Evolutionary conservation across 495 filamentous ascomycete species (phyloP), one percentile per base, ranked within the genome.

Genomic region (Pyrenopolyporus hunteri): DNA sequence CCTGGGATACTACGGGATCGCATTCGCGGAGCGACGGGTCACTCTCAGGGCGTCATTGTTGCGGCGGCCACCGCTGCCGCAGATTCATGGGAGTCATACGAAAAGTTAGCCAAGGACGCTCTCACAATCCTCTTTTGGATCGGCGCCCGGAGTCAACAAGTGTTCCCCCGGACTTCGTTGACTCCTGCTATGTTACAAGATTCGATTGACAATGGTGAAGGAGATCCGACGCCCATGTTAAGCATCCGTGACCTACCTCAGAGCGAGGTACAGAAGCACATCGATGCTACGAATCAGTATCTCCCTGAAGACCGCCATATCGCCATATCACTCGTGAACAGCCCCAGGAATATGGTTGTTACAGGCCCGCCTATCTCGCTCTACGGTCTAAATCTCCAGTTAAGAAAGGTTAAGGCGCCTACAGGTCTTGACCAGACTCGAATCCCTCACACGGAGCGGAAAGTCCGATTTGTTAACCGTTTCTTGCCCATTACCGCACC

Each of bases 41-140:
- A 99, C 74, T 99, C 95, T 1, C 95, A 99, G 70, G 95, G 95
- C 64, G 83, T 99, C 13, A 87, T 99, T 51, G 89, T 93, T 10
- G 94, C 95, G 10, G 93, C 93, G n/a, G 91, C 87, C 23, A 94
- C 95, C 46, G 89, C 95, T 3, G 88, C 92, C 2, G 88, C 91
- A 6, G 86, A 89, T 60, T 87, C 84, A 37, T 98, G 95, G 95
- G 90, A 95, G 57, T 89, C 88, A 1, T 98, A 95, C 66, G 83
- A 89, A 31, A 84, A 89, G 66, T 82, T 87, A 26, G 81, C 91
- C 28, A 88, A 82, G 46, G 83, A 89, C 67, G 89, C 93, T 1
- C 77, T 99, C 52, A 95, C 88, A 5, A 89, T 95, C 56, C 88
- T 99, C n/a, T 99, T 99, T 80, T 99, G 94, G 95, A 98, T 99